Percentiles rank a stretch among this genome's conserved stretches.
Evolutionary conservation across 768 basidiomycete genomes (phyloP).

Genomic region (Lentinula sp.): DNA sequence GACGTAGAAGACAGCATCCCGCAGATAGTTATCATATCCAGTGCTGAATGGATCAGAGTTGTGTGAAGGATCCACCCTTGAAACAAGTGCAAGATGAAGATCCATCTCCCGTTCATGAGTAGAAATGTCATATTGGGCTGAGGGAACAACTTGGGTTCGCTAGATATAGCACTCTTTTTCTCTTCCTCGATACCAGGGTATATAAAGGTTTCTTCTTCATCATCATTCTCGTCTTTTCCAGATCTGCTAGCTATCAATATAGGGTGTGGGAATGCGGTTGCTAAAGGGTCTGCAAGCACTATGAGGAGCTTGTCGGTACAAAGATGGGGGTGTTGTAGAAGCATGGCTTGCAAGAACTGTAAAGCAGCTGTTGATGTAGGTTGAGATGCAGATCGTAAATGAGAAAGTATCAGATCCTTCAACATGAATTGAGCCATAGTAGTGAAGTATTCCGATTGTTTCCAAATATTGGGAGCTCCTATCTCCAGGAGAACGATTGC

Average conservation of each 20-base stretch:
- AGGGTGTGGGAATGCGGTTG: slow-evolving; percentile 71
- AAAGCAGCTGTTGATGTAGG: slow-evolving; percentile 70
- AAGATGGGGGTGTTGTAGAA: slow-evolving; percentile 60
- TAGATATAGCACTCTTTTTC: slow-evolving; percentile 11
- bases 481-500: slow-evolving; percentile 89
- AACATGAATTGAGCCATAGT: slow-evolving; percentile 86
- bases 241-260: slow-evolving; percentile 24
- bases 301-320: slow-evolving; percentile 65
- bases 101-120: slow-evolving; percentile 83
- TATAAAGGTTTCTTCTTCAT: slow-evolving; percentile 14
- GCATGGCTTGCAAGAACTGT: slow-evolving; percentile 73
- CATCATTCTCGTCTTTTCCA: slow-evolving; percentile 37
- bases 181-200: slow-evolving; percentile 20
- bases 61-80: slow-evolving; percentile 69
- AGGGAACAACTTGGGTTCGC: slow-evolving; percentile 34
- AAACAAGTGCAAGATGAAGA: slow-evolving; percentile 72
- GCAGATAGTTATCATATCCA: slow-evolving; percentile 78
- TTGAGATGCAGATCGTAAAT: slow-evolving; percentile 63
- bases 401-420: slow-evolving; percentile 81
- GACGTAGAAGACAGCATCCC: slow-evolving; percentile 65
- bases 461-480: slow-evolving; percentile 68
- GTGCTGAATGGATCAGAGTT: slow-evolving; percentile 74
- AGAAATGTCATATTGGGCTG: slow-evolving; percentile 71
- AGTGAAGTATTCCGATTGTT: slow-evolving; percentile 77
- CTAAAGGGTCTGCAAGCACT: slow-evolving; percentile 60